phyloP scores from a whole-genome alignment of 257 asterid species.

The Prunella vulgaris region DNA sequence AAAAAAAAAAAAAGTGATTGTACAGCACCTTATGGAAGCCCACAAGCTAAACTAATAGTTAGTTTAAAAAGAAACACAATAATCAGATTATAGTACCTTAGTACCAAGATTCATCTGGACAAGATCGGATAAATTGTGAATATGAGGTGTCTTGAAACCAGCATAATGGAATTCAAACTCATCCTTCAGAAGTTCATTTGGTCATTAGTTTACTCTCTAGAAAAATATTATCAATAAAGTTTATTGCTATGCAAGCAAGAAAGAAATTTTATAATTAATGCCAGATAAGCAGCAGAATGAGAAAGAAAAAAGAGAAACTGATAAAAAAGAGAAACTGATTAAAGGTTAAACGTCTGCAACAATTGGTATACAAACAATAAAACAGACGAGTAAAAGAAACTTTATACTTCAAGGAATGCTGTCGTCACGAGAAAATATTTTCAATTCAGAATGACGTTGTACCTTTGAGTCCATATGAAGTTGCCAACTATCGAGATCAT shows the following conservation, averaged over 20 bases:
- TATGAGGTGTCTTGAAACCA: slow-evolving; percentile 71
- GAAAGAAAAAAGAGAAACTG: not conserved
- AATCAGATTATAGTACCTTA: slow-evolving; percentile 47
- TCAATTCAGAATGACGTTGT: slow-evolving; percentile 15
- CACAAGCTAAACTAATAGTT: not conserved
- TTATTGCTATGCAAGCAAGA: not conserved
- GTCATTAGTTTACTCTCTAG: slow-evolving; percentile 8
- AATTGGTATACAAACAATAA: not conserved
- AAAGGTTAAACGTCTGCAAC: not conserved
- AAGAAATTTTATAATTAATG: not conserved
- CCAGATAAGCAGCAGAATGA: slow-evolving; percentile 15
- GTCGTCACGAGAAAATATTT: not conserved
- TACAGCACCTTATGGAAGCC: slow-evolving; percentile 7
- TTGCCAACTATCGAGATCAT: slow-evolving; percentile 86
- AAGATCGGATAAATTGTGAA: slow-evolving; percentile 94
- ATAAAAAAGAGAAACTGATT: slow-evolving; percentile 2
- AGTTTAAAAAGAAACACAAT: slow-evolving; percentile 4
- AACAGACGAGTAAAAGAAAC: slow-evolving; percentile 4
- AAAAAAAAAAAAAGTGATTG: not conserved
- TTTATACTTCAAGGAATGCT: not conserved
- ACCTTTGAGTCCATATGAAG: slow-evolving; percentile 83
- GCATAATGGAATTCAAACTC: slow-evolving; percentile 71
- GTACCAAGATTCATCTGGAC: slow-evolving; percentile 73
- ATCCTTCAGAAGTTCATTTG: slow-evolving; percentile 53
- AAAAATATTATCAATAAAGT: slow-evolving; percentile 8